Conservation (phyloP, 106 monocot species). For the Dioscorea zingiberensis region DNA sequence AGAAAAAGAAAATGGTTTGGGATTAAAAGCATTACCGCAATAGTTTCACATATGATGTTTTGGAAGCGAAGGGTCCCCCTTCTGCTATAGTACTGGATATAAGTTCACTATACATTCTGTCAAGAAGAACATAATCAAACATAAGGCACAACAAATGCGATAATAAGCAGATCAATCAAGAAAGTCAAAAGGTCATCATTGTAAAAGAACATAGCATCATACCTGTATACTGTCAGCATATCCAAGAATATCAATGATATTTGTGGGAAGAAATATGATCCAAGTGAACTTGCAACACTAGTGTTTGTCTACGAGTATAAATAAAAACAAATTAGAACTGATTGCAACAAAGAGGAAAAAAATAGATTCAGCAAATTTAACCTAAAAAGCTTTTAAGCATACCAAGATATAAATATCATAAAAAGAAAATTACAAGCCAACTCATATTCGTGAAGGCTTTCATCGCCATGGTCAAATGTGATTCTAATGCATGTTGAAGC, state of each 20-base stretch:
- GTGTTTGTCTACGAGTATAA: conserved; percentile 81
- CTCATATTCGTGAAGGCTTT: too few relatives aligned
- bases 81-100: conserved; percentile 90
- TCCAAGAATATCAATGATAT: conserved; percentile 95
- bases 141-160: too few relatives aligned
- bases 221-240: conserved; percentile 98
- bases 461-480: too few relatives aligned
- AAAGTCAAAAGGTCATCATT: conserved; percentile 4
- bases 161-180: not conserved
- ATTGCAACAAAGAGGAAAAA: too few relatives aligned
- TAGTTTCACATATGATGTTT: conserved; percentile 93
- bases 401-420: too few relatives aligned
- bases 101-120: conserved; percentile 99
- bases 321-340: not conserved
- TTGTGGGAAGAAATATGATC: conserved; percentile 84
- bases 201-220: not conserved
- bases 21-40: conserved; percentile 39
- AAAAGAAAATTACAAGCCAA: too few relatives aligned
- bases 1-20: not conserved
- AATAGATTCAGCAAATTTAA: too few relatives aligned
- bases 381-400: too few relatives aligned
- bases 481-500: too few relatives aligned
- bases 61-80: conserved; percentile 95
- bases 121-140: not conserved
- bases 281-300: conserved; percentile 86